Conservation (phyloP, 2,329 filamentous ascomycete species). For the Celoporthe dispersa region DNA sequence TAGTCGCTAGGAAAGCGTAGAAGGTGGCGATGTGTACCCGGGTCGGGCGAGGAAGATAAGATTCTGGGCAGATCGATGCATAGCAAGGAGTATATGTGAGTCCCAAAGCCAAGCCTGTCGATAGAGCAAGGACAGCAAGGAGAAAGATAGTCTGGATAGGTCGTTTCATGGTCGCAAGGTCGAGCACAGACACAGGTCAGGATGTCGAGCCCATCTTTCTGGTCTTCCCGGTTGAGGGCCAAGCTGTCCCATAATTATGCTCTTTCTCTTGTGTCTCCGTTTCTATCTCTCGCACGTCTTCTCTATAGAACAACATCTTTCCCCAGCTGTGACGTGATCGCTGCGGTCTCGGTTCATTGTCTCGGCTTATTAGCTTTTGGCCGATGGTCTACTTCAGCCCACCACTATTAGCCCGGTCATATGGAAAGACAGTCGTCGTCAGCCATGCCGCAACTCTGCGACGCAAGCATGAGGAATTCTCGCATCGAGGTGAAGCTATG, state of each 20-base stretch:
- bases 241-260: not conserved
- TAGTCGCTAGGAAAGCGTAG: slow-evolving; percentile 25
- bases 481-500: not conserved
- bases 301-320: not conserved
- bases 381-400: not conserved
- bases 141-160: not conserved
- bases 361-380: not conserved
- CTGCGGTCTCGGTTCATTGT: not conserved
- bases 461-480: not conserved
- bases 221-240: not conserved
- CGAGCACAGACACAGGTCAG: not conserved
- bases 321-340: not conserved
- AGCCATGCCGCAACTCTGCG: not conserved
- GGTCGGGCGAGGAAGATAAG: slow-evolving; percentile 26
- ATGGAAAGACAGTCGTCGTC: not conserved
- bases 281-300: not conserved
- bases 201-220: not conserved
- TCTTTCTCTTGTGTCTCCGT: not conserved
- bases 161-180: not conserved
- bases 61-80: slow-evolving; percentile 28
- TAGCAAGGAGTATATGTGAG: slow-evolving; percentile 31
- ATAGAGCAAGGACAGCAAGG: not conserved
- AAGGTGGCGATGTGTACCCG: slow-evolving; percentile 26
- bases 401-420: not conserved
- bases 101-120: slow-evolving; percentile 22